Conservation (phyloP, 441 rosid genomes). For the Melastoma candidum region DNA sequence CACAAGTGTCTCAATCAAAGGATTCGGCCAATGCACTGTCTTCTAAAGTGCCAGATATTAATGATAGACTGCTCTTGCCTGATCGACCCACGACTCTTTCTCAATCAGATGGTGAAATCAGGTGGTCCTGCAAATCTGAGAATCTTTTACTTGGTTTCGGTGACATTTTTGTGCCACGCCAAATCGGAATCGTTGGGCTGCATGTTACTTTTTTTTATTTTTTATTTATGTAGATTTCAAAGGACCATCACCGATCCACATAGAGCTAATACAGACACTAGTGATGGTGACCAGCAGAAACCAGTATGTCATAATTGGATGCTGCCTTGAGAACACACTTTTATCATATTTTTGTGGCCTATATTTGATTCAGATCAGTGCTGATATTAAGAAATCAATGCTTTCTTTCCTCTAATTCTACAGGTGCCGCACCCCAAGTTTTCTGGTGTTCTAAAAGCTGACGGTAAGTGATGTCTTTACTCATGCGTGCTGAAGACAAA, state of each 20-base stretch:
- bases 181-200: too few species aligned
- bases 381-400: not conserved
- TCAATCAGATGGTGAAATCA: too few species aligned
- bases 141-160: too few species aligned
- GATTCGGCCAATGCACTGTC: slow-evolving; percentile 26
- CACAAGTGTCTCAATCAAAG: slow-evolving; percentile 29
- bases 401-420: slow-evolving; percentile 8
- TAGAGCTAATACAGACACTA: slow-evolving; percentile 22
- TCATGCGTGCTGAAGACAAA: not conserved
- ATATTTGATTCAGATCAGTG: not conserved
- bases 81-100: slow-evolving; percentile 21
- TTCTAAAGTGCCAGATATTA: slow-evolving; percentile 27
- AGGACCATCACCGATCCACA: slow-evolving; percentile 22
- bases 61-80: slow-evolving; percentile 29
- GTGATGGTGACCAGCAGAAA: slow-evolving; percentile 25
- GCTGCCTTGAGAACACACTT: slow-evolving; percentile 2
- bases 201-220: not conserved
- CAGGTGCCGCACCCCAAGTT: slow-evolving; percentile 29
- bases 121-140: too few species aligned
- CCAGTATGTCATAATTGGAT: slow-evolving; percentile 27
- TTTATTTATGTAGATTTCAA: slow-evolving; percentile 26
- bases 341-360: slow-evolving; percentile 2
- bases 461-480: slow-evolving; percentile 28
- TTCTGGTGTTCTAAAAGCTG: slow-evolving; percentile 20
- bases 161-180: too few species aligned